These are phyloP conservation scores for Chlamydomonas sp. DNA, from an alignment of 139 green algal species.

Conservation along the genomic window DNA sequence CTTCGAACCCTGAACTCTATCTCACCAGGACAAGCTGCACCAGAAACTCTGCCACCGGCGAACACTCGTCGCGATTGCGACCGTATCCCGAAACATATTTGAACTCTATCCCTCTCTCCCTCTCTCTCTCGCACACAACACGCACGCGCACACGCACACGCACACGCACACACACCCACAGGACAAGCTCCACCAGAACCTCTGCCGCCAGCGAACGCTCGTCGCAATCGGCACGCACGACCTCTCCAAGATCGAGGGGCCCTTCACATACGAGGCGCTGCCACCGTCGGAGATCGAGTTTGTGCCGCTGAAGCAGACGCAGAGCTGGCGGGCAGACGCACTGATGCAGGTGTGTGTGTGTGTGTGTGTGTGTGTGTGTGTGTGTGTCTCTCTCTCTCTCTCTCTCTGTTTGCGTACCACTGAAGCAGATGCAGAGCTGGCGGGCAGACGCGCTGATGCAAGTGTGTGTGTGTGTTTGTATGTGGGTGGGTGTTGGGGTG, in stretches of 20 bases:
- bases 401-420: constrained; percentile 56
- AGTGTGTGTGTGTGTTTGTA: constrained; percentile 36
- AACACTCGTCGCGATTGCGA: constrained; percentile 95
- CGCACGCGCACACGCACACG: too few species aligned
- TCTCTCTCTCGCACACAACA: too few species aligned
- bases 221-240: constrained; percentile 99
- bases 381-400: too few species aligned
- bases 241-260: constrained; percentile 70
- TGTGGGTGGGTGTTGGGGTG: too few species aligned
- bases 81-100: too few species aligned
- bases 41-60: constrained; percentile 95
- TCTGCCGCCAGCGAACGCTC: constrained; percentile 90
- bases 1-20: too few species aligned
- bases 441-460: constrained; percentile 82
- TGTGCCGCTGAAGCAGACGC: constrained; percentile 90
- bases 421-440: constrained; percentile 92
- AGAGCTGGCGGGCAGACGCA: constrained; percentile 74
- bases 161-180: too few species aligned
- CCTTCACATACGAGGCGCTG: constrained; percentile 97
- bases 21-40: constrained; percentile 98
- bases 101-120: neutral
- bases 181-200: constrained; percentile 98
- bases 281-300: constrained; percentile 91
- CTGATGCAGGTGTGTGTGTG: constrained; percentile 70
- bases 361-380: too few species aligned